Base-by-base conservation (phyloP, 2,329 filamentous ascomycete genomes). In the Exophiala sp. region DNA sequence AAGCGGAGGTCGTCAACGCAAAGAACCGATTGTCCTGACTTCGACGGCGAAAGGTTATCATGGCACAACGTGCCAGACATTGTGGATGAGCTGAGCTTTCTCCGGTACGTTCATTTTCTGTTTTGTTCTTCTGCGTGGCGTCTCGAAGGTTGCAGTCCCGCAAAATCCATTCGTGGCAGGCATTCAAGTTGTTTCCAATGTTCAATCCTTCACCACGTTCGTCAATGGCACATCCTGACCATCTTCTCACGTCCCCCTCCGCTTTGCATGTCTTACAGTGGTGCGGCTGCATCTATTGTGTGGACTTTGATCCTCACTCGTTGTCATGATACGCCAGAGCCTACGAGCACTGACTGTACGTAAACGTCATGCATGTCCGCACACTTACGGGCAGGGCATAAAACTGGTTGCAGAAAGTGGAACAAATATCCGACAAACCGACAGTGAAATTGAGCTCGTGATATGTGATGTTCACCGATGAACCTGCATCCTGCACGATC, bases 1-100 rank as follows among this genome's bases (percentile, higher is more conserved):
- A 86, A 86, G 65, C 75, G 77, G 56, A 77, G 78, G 65, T 86
- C 82, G 6, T 73, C 74, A n/a, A 73, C 75, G 18, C 73, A 73
- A 36, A 78, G 75, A 65, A 81, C 84, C 0, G 75, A 80, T 41
- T 78, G 87, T 62, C 86, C 87, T 0, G 79, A 85, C 62, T 91
- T 87, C 69, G 78, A 78, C 2, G 80, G 79, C 3, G 77, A 78
- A 52, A 71, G 71, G n/a, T 67, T 90, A 42, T 71, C 76, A 14
- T 91, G 89, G 66, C 71, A 73, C 34, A 76, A 77, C 21, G 65
- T 70, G 42, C 73, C 75, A 49, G 78, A 79, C 46, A 78, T 89
- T 9, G 78, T 87, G 11, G 83, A 88, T 65, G 80, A 86, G 62
- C 75, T 91, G 61, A 87, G 84, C 64, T 91, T 91, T 66, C 71